Conservation (phyloP, 2,329 filamentous ascomycete genomes). For the Metarhizium brunneum region DNA sequence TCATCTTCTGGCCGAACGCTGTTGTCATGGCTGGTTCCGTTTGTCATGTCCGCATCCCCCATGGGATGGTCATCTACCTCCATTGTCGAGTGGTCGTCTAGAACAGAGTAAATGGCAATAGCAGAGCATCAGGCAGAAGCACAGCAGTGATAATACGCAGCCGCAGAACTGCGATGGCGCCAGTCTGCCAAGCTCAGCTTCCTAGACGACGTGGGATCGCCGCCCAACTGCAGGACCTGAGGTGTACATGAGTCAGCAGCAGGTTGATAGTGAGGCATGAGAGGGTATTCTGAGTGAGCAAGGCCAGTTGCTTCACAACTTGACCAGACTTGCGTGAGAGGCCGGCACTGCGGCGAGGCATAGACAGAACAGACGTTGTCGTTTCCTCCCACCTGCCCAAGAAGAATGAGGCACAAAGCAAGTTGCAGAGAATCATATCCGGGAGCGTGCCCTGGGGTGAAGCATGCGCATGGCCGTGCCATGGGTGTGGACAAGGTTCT, state of each 20-base stretch:
- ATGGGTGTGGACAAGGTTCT: not conserved
- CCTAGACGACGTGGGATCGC: not conserved
- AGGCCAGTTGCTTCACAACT: not conserved
- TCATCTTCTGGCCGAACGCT: conserved; percentile 15
- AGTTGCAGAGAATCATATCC: not conserved
- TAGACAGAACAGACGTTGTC: not conserved
- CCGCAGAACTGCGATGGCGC: not conserved
- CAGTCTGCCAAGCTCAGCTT: not conserved
- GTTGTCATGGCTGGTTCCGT: conserved; percentile 12
- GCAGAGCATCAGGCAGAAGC: not conserved
- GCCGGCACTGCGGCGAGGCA: not conserved
- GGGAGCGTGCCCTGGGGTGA: not conserved
- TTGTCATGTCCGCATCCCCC: conserved; percentile 27
- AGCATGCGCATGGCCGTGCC: too few relatives aligned
- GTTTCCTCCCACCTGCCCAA: not conserved
- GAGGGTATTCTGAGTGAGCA: not conserved
- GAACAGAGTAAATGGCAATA: not conserved
- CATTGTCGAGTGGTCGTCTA: conserved; percentile 21
- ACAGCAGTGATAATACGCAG: not conserved
- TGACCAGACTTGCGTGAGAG: not conserved
- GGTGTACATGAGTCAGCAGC: not conserved
- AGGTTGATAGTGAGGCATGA: not conserved
- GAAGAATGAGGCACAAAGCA: not conserved
- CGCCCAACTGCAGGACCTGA: not conserved
- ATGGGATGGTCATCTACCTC: conserved; percentile 35